A percentile compares a stretch with the other conserved stretches of the same genome.
phyloP scores from a whole-genome alignment of 495 filamentous ascomycete genomes.

The Articulospora tetracladia region DNA sequence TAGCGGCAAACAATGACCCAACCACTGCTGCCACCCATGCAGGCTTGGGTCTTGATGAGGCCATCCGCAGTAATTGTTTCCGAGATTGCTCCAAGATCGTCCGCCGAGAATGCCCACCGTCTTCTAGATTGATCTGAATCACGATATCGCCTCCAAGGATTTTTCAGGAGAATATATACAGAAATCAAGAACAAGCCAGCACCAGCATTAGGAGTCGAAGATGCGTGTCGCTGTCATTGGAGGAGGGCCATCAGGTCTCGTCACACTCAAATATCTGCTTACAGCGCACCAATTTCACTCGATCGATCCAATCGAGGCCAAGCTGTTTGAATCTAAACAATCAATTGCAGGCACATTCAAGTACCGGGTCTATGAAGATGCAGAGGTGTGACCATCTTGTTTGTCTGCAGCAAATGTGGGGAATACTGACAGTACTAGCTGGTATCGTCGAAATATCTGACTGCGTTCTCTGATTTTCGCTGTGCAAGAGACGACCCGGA shows the following conservation, averaged over 20 bases:
- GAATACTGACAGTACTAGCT: constrained; percentile 29
- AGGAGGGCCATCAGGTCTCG: constrained; percentile 39
- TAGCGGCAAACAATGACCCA: too few relatives aligned
- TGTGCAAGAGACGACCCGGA: constrained; percentile 26
- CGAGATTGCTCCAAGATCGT: too few relatives aligned
- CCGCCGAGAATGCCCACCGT: too few relatives aligned
- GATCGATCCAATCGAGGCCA: constrained; percentile 28
- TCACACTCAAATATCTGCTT: constrained; percentile 40
- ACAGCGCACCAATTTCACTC: constrained; percentile 22
- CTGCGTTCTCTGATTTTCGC: constrained; percentile 37
- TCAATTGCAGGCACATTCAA: constrained; percentile 15
- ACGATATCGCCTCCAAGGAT: too few relatives aligned
- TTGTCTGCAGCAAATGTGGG: background rate
- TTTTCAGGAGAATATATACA: too few relatives aligned
- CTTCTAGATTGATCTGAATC: too few relatives aligned
- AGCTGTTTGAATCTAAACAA: constrained; percentile 22
- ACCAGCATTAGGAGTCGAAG: background rate
- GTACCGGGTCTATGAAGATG: constrained; percentile 14
- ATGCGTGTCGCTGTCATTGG: constrained; percentile 19
- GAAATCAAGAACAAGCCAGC: background rate
- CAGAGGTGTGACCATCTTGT: constrained; percentile 10
- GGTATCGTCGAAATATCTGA: constrained; percentile 39
- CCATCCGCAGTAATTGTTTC: too few relatives aligned
- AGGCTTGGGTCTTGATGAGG: too few relatives aligned
- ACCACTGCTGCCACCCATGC: too few relatives aligned